A percentile compares a stretch with the other conserved stretches of the same genome.
phyloP scores from a whole-genome alignment of 1,139 yeast genomes.

The Kurtzmaniella quercitrusa region DNA sequence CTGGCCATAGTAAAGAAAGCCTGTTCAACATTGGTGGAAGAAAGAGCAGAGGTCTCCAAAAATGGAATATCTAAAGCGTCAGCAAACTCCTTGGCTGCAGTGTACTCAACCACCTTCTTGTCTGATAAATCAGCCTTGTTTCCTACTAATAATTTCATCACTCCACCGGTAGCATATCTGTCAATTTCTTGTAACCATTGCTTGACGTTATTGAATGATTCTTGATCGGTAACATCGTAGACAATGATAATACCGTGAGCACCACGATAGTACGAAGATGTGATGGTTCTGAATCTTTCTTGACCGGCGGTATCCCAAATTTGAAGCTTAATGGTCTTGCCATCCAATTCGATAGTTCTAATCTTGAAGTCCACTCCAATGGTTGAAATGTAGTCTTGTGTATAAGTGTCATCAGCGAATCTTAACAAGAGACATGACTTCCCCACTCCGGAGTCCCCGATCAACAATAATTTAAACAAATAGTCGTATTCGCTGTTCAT shows the following conservation, averaged over 20 bases:
- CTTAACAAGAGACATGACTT: conserved; percentile 91
- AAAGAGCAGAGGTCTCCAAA: conserved; percentile 94
- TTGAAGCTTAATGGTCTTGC: conserved; percentile 94
- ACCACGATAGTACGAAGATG: conserved; percentile 96
- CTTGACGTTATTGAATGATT: conserved; percentile 93
- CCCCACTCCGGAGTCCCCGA: conserved; percentile 98
- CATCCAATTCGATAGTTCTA: conserved; percentile 94
- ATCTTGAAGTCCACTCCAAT: conserved; percentile 98
- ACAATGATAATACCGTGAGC: conserved; percentile 98
- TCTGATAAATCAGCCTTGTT: conserved; percentile 94
- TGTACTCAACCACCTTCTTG: conserved; percentile 92
- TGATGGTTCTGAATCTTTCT: conserved; percentile 95
- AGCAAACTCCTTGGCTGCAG: conserved; percentile 96
- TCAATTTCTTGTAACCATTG: conserved; percentile 99
- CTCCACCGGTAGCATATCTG: conserved; percentile 97
- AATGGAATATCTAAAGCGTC: conserved; percentile 94
- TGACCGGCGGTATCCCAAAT: conserved; percentile 99
- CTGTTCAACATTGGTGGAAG: conserved; percentile 95
- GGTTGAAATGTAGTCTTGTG: conserved; percentile 94
- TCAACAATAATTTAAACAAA: conserved; percentile 85
- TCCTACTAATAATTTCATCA: conserved; percentile 92
- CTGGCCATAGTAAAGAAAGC: conserved; percentile 99
- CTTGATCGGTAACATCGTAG: conserved; percentile 97
- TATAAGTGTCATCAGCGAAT: conserved; percentile 96
- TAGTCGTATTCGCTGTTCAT: conserved; percentile 95